Percentiles rank a stretch among this genome's conserved stretches.
Evolutionary conservation across 805 yeast species (phyloP).

Genomic region (Starmerella potacharoeniae): DNA sequence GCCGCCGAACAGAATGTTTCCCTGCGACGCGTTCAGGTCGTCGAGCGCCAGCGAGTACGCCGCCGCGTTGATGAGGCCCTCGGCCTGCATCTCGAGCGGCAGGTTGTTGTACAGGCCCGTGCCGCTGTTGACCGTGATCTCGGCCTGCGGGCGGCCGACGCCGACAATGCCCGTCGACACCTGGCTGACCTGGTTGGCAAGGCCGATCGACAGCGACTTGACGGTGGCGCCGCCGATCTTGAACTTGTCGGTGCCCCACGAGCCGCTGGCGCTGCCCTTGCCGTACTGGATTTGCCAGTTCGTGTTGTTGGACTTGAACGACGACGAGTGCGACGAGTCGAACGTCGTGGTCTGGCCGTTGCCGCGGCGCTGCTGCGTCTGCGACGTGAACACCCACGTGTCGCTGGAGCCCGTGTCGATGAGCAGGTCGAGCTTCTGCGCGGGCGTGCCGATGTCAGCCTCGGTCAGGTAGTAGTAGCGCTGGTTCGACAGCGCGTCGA

Average conservation of each 20-base stretch:
- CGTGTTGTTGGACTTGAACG: conserved; percentile 24
- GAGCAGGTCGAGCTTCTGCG: conserved; percentile 43
- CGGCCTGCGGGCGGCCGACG: conserved; percentile 42
- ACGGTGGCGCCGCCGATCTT: conserved; percentile 43
- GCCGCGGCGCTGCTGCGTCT: conserved; percentile 13
- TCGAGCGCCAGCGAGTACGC: conserved; percentile 59
- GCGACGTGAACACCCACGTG: conserved; percentile 47
- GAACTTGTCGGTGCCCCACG: conserved; percentile 57
- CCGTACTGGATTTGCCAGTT: conserved; percentile 34
- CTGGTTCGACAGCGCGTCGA: conserved; percentile 26
- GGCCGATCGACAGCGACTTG: conserved; percentile 55
- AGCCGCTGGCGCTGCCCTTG: conserved; percentile 42
- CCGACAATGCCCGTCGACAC: conserved; percentile 49
- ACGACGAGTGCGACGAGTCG: conserved; percentile 23
- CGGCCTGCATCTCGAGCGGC: conserved; percentile 47
- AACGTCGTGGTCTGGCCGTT: conserved; percentile 20
- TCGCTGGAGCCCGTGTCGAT: conserved; percentile 75
- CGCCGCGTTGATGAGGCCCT: conserved; percentile 47
- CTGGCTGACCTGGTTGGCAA: conserved; percentile 50
- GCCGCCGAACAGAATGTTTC: conserved; percentile 48
- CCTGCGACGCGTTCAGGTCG: conserved; percentile 32
- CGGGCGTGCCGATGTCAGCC: conserved; percentile 44
- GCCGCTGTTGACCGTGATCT: conserved; percentile 27
- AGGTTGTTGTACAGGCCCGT: conserved; percentile 44
- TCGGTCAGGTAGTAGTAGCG: conserved; percentile 29